Evolutionary conservation across 352 stramenopile genomes (phyloP).

Genomic region (Chrysophaeum taylorii): DNA sequence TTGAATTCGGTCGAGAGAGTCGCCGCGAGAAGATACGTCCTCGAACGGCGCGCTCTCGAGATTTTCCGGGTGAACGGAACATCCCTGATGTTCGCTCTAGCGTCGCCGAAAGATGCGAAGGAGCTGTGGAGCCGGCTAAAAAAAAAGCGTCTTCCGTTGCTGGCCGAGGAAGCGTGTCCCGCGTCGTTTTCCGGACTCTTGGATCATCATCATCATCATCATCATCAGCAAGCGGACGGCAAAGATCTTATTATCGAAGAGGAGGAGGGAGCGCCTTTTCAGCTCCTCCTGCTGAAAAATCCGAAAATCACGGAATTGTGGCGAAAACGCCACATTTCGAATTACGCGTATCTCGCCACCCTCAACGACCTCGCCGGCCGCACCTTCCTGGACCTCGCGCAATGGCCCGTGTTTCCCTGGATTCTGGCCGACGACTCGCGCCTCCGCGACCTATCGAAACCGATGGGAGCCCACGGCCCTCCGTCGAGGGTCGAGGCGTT

Average conservation of each 20-base stretch:
- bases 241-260: background rate
- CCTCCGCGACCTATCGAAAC: conserved; percentile 77
- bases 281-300: conserved; percentile 19
- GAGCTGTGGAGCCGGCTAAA: background rate
- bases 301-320: conserved; percentile 63
- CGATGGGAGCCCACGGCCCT: conserved; percentile 78
- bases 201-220: background rate
- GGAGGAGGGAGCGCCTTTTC: background rate
- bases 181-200: background rate
- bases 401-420: conserved; percentile 92
- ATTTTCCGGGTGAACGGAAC: background rate
- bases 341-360: conserved; percentile 95
- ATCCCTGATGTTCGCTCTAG: background rate
- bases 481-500: conserved; percentile 68
- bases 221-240: background rate
- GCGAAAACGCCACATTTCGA: conserved; percentile 79
- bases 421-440: conserved; percentile 74
- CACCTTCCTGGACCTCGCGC: conserved; percentile 75
- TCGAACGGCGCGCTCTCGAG: background rate
- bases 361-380: conserved; percentile 92
- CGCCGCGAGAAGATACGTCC: background rate
- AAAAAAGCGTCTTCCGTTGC: no score
- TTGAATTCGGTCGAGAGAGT: conserved; percentile 1
- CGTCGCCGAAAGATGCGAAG: background rate
- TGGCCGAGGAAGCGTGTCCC: no score